Conservation (phyloP, 2,329 filamentous ascomycete genomes). For the Passalora sequoiae region DNA sequence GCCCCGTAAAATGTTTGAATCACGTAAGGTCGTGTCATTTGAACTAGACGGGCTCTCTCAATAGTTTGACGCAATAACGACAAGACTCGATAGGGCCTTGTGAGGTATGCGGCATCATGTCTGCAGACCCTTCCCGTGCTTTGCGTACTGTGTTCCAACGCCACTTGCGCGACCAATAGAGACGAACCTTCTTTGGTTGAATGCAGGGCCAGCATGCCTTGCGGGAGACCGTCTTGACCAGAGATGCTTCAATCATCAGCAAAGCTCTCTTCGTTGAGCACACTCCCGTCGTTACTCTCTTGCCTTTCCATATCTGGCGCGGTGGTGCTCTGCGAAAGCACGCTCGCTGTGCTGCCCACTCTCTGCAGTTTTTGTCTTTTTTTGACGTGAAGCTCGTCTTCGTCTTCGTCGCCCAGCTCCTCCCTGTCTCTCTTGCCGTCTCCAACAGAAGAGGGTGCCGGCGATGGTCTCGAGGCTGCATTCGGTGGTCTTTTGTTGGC, state of each 20-base stretch:
- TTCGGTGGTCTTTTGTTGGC: slow-evolving; percentile 25
- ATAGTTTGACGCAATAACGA: too few relatives aligned
- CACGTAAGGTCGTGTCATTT: too few relatives aligned
- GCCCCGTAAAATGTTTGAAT: too few relatives aligned
- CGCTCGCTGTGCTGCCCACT: slow-evolving; percentile 33
- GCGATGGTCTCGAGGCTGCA: slow-evolving; percentile 16
- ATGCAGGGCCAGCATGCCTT: too few relatives aligned
- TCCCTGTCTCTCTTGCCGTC: slow-evolving; percentile 34
- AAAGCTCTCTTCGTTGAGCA: slow-evolving; percentile 32
- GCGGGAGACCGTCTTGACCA: too few relatives aligned
- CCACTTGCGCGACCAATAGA: too few relatives aligned
- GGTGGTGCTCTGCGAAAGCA: slow-evolving; percentile 24
- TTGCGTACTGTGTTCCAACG: too few relatives aligned
- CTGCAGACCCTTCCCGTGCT: too few relatives aligned
- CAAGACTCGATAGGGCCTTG: too few relatives aligned
- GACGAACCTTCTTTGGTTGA: too few relatives aligned
- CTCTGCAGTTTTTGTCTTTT: slow-evolving; percentile 36
- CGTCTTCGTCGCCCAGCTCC: slow-evolving; percentile 31
- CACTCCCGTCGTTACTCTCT: slow-evolving; percentile 35
- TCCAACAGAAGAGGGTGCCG: slow-evolving; percentile 21
- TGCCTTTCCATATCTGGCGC: slow-evolving; percentile 29
- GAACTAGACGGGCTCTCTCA: too few relatives aligned
- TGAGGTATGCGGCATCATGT: too few relatives aligned
- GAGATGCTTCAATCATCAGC: slow-evolving; percentile 31
- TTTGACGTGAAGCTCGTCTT: slow-evolving; percentile 32